Base-by-base conservation (phyloP, 2,329 filamentous ascomycete species). In the Lasiodiplodia citricola region DNA sequence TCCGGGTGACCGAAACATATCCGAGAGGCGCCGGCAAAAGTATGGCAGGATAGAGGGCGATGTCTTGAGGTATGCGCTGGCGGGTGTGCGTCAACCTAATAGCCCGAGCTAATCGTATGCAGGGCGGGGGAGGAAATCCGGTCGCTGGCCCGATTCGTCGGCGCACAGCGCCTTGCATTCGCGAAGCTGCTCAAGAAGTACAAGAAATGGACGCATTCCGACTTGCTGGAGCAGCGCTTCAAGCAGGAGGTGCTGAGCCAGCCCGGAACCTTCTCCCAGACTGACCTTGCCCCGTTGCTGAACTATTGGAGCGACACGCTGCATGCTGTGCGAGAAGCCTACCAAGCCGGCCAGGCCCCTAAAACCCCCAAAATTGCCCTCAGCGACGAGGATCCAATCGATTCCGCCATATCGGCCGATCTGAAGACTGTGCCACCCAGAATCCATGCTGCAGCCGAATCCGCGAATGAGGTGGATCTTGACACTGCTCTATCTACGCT, bases 101-200 rank as follows among this genome's bases (percentile, higher is more conserved):
- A 18, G 14, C 52, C 23, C 2, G 8, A 37, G 44, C 44, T 62
- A 54, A 41, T 6, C 21, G 4, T 6, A 54, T 31, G 56, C 73
- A 86, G 83, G 72, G 92, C 91, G 71, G 89, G 90, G 56, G 87
- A 92, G 72, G 92, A 96, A 71, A 88, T 93, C 66, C 86, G 87
- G 66, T 87, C 87, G 4, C 83, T 96, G 6, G 86, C 88, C 44
- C 88, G 92, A 52, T 96, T 95, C 74, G 87, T 90, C 71, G 85
- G 87, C 69, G 91, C 91, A 2, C 93, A 96, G 76, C 85, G 90
- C 11, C 87, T 90, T 4, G 93, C 91, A 4, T 94, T 96, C 74
- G 87, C 88, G 67, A 96, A 96, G 80, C 90, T 96, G 47, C 82
- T 94, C 41, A 96, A 95, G 78, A 96, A 96, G 77, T 95, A 96